Percentiles rank a stretch among this genome's conserved stretches.
Evolutionary conservation across 2,329 filamentous ascomycete species (phyloP).

Genomic region (Colletotrichum orbiculare): DNA sequence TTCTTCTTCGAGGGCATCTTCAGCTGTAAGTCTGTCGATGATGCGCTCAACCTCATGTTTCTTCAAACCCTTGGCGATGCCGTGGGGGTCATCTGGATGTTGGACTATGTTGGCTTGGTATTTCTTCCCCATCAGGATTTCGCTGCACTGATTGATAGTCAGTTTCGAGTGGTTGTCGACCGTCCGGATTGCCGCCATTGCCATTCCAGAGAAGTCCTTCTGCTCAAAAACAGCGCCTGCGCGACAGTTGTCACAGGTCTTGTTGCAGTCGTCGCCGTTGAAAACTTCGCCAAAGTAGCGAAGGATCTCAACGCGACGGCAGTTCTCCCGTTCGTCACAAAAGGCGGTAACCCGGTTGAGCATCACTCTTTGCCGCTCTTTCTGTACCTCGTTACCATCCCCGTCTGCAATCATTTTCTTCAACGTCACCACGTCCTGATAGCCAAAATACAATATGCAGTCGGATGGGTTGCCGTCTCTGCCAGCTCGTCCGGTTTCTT

Average conservation of each 20-base stretch:
- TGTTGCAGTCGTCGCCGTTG: conserved; percentile 74
- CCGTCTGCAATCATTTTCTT: conserved; percentile 86
- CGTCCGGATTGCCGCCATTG: conserved; percentile 75
- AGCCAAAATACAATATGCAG: conserved; percentile 91
- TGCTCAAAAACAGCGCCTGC: conserved; percentile 76
- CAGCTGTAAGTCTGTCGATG: conserved; percentile 79
- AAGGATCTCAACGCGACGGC: conserved; percentile 87
- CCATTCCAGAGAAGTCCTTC: conserved; percentile 81
- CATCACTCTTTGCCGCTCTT: conserved; percentile 86
- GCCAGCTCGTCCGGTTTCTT: conserved; percentile 95
- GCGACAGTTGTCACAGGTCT: conserved; percentile 89
- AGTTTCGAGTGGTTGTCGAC: conserved; percentile 71
- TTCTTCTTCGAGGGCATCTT: conserved; percentile 78
- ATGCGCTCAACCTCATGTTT: conserved; percentile 84
- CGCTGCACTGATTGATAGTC: conserved; percentile 84
- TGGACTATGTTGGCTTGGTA: conserved; percentile 67
- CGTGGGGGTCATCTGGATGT: conserved; percentile 70
- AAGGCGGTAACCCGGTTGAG: conserved; percentile 85
- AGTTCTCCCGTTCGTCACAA: conserved; percentile 90
- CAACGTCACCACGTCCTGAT: conserved; percentile 78
- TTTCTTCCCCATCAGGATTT: conserved; percentile 80
- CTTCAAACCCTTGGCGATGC: conserved; percentile 75
- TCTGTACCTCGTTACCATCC: conserved; percentile 81
- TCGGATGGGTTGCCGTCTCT: conserved; percentile 88
- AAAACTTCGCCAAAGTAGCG: conserved; percentile 96